A percentile compares a stretch with the other conserved stretches of the same genome.
These are phyloP conservation scores for Boeremia exigua DNA, from an alignment of 2,329 filamentous ascomycete genomes.

Conservation along the genomic window DNA sequence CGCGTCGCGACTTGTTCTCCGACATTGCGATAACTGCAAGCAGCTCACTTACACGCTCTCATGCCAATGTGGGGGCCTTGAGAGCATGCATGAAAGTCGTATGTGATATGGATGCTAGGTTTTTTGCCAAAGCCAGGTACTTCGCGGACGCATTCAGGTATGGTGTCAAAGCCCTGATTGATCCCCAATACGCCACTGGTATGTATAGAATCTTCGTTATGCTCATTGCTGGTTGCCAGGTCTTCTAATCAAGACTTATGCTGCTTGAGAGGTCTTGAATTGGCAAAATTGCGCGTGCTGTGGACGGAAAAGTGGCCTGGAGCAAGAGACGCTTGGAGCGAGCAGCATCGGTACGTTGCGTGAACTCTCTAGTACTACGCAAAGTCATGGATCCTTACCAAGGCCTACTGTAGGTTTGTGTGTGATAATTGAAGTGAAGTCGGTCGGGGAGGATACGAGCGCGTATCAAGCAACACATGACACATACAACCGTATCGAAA, in stretches of 20 bases:
- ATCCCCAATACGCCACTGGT: too few species aligned
- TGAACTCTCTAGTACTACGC: not conserved
- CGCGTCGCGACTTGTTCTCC: constrained; percentile 28
- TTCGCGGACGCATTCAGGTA: not conserved
- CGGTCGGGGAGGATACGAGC: too few species aligned
- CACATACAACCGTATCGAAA: too few species aligned
- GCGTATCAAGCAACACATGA: too few species aligned
- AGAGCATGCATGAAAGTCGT: constrained; percentile 22
- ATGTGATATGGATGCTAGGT: not conserved
- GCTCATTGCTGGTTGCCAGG: too few species aligned
- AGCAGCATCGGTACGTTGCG: not conserved
- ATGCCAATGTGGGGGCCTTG: constrained; percentile 32
- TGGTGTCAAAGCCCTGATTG: not conserved
- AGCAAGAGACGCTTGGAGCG: too few species aligned
- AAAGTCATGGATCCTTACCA: not conserved
- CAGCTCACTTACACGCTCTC: constrained; percentile 23
- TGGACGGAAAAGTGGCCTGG: too few species aligned
- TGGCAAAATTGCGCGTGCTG: too few species aligned
- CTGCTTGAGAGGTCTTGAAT: too few species aligned
- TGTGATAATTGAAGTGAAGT: too few species aligned
- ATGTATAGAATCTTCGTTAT: too few species aligned
- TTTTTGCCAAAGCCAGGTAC: not conserved
- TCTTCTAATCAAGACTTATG: too few species aligned
- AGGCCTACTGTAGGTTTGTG: not conserved
- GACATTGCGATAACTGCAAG: constrained; percentile 22